These are phyloP conservation scores for Phalaenopsis hybrid DNA, from an alignment of 116 monocot species.

Conservation along the genomic window DNA sequence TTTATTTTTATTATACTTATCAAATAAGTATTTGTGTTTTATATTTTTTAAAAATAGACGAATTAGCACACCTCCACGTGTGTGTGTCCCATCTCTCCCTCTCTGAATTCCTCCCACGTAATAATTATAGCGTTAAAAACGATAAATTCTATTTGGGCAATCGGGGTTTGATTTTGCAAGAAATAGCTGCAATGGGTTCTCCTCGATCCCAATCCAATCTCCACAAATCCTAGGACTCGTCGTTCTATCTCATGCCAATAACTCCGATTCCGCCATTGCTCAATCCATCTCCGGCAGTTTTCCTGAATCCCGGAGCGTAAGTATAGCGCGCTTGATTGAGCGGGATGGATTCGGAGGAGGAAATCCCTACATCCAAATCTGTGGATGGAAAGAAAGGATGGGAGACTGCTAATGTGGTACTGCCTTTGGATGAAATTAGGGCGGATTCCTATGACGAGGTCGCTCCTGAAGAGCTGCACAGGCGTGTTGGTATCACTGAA, in stretches of 20 bases:
- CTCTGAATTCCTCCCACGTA: no score
- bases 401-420: slow-evolving; percentile 5
- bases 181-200: no score
- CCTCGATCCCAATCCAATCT: no score
- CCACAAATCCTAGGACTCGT: neutral
- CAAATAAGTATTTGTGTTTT: no score
- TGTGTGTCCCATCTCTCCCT: no score
- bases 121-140: no score
- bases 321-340: neutral
- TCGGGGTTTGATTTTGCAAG: no score
- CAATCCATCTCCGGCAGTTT: neutral
- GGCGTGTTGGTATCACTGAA: neutral
- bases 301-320: neutral
- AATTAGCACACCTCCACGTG: no score
- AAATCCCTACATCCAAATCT: neutral
- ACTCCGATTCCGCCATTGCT: neutral
- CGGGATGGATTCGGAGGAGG: neutral
- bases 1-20: no score
- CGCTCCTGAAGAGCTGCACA: neutral
- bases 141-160: no score
- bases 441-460: slow-evolving; percentile 2
- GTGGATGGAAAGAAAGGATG: neutral
- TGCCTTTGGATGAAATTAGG: neutral
- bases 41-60: no score
- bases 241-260: neutral